phyloP scores from a whole-genome alignment of 495 filamentous ascomycete species.

The Amniculicola lignicola region DNA sequence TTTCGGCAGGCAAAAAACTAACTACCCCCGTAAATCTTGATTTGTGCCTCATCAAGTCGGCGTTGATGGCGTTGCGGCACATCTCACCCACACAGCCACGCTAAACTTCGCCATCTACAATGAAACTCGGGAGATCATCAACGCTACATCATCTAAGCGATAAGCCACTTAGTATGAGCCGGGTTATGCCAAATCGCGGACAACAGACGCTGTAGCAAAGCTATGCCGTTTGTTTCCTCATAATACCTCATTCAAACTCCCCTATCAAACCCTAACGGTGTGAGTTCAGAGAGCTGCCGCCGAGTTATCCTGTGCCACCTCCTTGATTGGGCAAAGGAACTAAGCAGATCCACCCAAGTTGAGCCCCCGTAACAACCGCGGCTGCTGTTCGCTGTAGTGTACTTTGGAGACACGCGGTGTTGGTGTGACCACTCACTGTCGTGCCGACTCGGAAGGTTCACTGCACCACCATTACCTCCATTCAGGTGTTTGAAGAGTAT shows the following conservation, averaged over 20 bases:
- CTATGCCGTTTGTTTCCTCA: constrained; percentile 1
- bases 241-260: constrained; percentile 1
- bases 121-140: constrained; percentile 3
- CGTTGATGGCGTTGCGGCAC: no score
- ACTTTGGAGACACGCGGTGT: constrained; percentile 21
- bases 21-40: no score
- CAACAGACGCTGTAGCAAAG: background rate
- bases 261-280: constrained; percentile 23
- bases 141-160: constrained; percentile 21
- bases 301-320: constrained; percentile 15
- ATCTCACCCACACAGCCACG: no score
- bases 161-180: constrained; percentile 23
- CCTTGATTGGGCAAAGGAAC: constrained; percentile 17
- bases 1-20: no score
- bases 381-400: background rate
- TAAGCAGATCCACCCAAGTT: constrained; percentile 23
- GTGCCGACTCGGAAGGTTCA: constrained; percentile 29
- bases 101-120: background rate
- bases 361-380: background rate
- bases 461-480: background rate
- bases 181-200: constrained; percentile 10
- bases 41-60: no score
- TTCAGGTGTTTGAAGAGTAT: constrained; percentile 9
- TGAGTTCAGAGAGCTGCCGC: background rate
- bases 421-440: constrained; percentile 1